Percentiles rank a stretch among this genome's conserved stretches.
These are phyloP conservation scores for Rubia yunnanensis DNA, from an alignment of 257 asterid species.

Conservation along the genomic window DNA sequence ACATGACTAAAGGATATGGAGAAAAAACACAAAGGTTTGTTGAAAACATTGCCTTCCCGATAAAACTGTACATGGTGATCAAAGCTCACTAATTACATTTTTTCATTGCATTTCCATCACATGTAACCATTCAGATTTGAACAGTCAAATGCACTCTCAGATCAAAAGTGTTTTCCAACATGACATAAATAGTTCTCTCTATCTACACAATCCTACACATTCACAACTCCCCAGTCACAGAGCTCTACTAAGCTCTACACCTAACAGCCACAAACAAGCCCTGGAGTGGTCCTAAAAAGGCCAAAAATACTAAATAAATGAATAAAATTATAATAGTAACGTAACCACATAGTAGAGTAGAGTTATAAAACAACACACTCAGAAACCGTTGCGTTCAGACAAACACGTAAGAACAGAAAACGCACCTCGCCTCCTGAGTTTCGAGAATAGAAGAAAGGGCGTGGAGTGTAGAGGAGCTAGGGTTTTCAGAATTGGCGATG, in stretches of 20 bases:
- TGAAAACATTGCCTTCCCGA: neutral
- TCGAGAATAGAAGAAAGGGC: conserved; percentile 82
- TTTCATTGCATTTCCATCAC: neutral
- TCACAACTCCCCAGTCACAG: neutral
- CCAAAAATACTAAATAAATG: neutral
- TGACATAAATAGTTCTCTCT: neutral
- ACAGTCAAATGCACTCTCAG: neutral
- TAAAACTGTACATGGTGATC: neutral
- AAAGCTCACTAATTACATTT: neutral
- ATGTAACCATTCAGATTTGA: neutral
- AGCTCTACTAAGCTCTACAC: too few relatives aligned
- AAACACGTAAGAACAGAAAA: neutral
- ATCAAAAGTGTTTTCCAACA: neutral
- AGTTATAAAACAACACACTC: neutral
- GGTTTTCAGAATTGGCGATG: conserved; percentile 69
- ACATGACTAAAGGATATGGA: neutral
- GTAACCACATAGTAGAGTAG: neutral
- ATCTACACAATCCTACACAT: neutral
- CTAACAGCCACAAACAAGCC: too few relatives aligned
- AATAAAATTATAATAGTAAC: neutral
- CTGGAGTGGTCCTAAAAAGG: too few relatives aligned
- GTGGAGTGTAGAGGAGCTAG: conserved; percentile 69
- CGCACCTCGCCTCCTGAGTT: conserved; percentile 73
- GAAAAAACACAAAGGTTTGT: neutral
- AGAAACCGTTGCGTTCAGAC: neutral